These are phyloP conservation scores for Pseudozyma thailandica DNA, from an alignment of 1,284 basidiomycete species.

Conservation along the genomic window DNA sequence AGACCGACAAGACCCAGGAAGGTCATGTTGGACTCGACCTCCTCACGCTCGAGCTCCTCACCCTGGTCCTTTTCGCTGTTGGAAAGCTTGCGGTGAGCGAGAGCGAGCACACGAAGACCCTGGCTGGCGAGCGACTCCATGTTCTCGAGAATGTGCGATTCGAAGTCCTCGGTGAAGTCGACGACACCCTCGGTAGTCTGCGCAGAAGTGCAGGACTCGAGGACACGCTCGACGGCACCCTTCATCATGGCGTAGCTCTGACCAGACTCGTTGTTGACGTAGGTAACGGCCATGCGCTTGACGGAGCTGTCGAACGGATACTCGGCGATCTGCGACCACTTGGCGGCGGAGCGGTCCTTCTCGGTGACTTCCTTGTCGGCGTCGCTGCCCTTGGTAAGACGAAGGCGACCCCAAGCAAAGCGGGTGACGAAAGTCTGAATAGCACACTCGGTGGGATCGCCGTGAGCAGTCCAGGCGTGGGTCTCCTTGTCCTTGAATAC, in stretches of 20 bases:
- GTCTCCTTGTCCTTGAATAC: conserved; percentile 66
- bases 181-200: conserved; percentile 64
- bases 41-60: conserved; percentile 58
- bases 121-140: conserved; percentile 63
- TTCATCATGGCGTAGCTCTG: conserved; percentile 64
- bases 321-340: conserved; percentile 70
- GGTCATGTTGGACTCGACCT: conserved; percentile 74
- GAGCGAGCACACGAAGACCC: conserved; percentile 64
- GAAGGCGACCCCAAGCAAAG: conserved; percentile 61
- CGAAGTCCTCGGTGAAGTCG: conserved; percentile 53
- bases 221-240: conserved; percentile 65
- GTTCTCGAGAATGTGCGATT: conserved; percentile 52
- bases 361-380: conserved; percentile 46
- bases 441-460: conserved; percentile 76
- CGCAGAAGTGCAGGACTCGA: conserved; percentile 57
- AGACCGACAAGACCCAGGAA: conserved; percentile 77
- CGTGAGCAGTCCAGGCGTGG: conserved; percentile 74
- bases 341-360: conserved; percentile 32
- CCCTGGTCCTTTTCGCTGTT: conserved; percentile 49
- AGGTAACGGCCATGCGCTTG: conserved; percentile 70
- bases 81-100: conserved; percentile 57
- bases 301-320: conserved; percentile 65
- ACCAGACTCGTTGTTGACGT: conserved; percentile 56
- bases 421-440: conserved; percentile 75
- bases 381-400: conserved; percentile 54